Percentiles rank a stretch among this genome's conserved stretches.
Conservation (phyloP, 1,139 yeast species). For the Schwanniomyces etchellsii region DNA sequence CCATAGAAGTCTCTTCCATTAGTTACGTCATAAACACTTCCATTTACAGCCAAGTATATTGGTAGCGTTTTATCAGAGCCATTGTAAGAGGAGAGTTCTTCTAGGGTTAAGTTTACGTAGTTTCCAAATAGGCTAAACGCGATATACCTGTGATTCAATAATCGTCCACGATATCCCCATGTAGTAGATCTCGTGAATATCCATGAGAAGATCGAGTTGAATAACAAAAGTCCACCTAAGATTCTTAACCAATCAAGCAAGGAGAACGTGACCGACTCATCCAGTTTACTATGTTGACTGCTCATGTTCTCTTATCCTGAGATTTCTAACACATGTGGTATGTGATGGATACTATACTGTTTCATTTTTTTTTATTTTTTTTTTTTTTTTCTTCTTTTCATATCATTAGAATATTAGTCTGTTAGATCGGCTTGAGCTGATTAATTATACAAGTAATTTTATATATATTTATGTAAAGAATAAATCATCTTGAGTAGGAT, state of each 20-base stretch:
- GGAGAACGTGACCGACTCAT: slow-evolving; percentile 11
- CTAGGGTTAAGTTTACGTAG: slow-evolving; percentile 33
- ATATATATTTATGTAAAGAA: too few relatives aligned
- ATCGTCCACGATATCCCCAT: slow-evolving; percentile 53
- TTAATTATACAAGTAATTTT: too few relatives aligned
- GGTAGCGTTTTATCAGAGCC: slow-evolving; percentile 51
- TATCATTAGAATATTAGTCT: too few relatives aligned
- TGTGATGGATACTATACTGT: slow-evolving; percentile 7
- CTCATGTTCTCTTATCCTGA: slow-evolving; percentile 13
- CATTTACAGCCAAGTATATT: slow-evolving; percentile 60
- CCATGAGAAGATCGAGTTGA: slow-evolving; percentile 47
- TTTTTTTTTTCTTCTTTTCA: slow-evolving; percentile 13
- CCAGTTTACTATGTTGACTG: slow-evolving; percentile 31
- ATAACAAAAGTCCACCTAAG: slow-evolving; percentile 39
- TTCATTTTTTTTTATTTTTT: slow-evolving; percentile 6
- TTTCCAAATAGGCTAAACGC: slow-evolving; percentile 16
- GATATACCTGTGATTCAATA: slow-evolving; percentile 41
- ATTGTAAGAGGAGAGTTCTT: slow-evolving; percentile 45
- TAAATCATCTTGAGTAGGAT: background rate
- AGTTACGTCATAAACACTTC: slow-evolving; percentile 67
- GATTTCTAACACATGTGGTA: slow-evolving; percentile 12
- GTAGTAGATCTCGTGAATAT: slow-evolving; percentile 43
- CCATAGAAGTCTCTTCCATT: slow-evolving; percentile 54
- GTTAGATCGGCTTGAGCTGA: too few relatives aligned
- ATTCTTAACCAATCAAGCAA: slow-evolving; percentile 39